These are phyloP conservation scores for Pyrus communis DNA, from an alignment of 306 rosid genomes.

Conservation along the genomic window DNA sequence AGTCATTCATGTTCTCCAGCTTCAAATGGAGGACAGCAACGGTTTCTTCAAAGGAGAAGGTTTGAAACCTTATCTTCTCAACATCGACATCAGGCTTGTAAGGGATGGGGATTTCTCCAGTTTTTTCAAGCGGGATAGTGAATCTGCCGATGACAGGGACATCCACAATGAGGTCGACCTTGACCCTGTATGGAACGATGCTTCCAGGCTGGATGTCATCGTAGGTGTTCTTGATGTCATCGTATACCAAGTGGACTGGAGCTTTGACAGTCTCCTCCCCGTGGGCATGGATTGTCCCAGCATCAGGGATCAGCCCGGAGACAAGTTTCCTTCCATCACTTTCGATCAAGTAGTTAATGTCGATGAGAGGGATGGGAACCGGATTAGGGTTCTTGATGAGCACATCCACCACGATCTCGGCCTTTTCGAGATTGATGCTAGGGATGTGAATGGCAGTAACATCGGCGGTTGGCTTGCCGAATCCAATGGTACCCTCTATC, in stretches of 20 bases:
- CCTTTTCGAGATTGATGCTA: constrained; percentile 54
- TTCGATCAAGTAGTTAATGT: constrained; percentile 75
- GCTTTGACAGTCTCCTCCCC: constrained; percentile 79
- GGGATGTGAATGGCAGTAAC: constrained; percentile 63
- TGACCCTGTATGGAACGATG: constrained; percentile 69
- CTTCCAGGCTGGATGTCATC: constrained; percentile 71
- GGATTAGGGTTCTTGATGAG: constrained; percentile 89
- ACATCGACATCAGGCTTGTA: constrained; percentile 90
- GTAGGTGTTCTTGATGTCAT: constrained; percentile 75
- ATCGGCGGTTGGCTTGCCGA: constrained; percentile 92
- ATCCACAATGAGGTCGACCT: constrained; percentile 78
- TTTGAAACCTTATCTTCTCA: constrained; percentile 69
- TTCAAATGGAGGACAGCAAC: constrained; percentile 76
- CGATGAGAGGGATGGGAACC: constrained; percentile 80
- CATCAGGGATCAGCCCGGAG: constrained; percentile 89
- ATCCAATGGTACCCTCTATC: constrained; percentile 76
- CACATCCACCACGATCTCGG: constrained; percentile 74
- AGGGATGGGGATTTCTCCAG: constrained; percentile 90
- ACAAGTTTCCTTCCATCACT: constrained; percentile 85
- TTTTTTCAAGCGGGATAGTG: constrained; percentile 81
- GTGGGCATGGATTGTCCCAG: constrained; percentile 81
- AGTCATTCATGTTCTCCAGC: constrained; percentile 91
- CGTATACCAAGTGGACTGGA: constrained; percentile 62
- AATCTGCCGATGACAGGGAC: constrained; percentile 81
- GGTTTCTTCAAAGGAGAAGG: constrained; percentile 82